Evolutionary conservation across 164 flowering plant genomes (phyloP), one percentile per base, ranked within the genome.

Genomic region (Stephania yunnanensis): DNA sequence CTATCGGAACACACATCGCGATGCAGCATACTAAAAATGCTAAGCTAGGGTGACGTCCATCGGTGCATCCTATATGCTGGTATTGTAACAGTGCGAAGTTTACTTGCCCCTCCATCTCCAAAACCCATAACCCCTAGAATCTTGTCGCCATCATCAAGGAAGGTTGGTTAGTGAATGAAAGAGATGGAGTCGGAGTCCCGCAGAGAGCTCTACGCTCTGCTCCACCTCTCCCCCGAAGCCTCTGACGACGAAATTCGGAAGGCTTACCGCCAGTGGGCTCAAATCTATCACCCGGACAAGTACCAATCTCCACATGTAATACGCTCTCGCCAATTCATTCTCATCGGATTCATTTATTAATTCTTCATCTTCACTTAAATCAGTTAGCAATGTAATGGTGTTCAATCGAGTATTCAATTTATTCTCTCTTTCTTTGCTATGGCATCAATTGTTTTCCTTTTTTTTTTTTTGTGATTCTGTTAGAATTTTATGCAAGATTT

Each of bases 191-290:
- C 15, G 2, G 86, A 72, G 29, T 81, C 84, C 1, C 82, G 88
- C 71, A 86, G 87, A 74, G 94, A 94, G 75, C 89, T 96, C 2
- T 96, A 96, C 70, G 99, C 97, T 7, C 85, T 96, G 58, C 90
- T 96, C 29, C 85, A 94, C 79, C 53, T 96, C 9, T 92, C 98
- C 2, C 98, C 97, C 29, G 93, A 94, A 22, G 98, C 99, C 9
- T 87, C 99, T 22, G 97, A 92, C 69, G 99, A 96, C 79, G 98
- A 96, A 83, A 94, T 96, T 68, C 76, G 97, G 55, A 92, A 81
- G 81, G 92, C 99, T 13, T 96, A 96, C 80, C 95, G 98, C 19
- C 97, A 92, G 77, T 94, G 94, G 93, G 98, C 99, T 25, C 97
- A 92, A 85, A 80, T 95, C 75, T 95, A 94, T 74, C 99, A 95